Percentiles rank a stretch among this genome's conserved stretches.
phyloP scores from a whole-genome alignment of 2,329 filamentous ascomycete species.

The Fusarium chlamydosporum region DNA sequence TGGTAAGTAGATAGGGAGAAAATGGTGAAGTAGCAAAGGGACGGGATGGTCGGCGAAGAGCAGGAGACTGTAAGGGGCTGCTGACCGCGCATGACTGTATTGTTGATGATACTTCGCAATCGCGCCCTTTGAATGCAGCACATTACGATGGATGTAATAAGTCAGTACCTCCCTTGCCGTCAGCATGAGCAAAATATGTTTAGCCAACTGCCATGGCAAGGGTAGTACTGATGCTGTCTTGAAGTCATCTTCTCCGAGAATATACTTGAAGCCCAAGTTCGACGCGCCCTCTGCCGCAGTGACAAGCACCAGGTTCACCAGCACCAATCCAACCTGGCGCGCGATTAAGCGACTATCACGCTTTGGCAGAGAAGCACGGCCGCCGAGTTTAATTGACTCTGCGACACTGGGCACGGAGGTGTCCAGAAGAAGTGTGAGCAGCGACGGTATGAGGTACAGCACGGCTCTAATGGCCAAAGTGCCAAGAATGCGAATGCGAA shows the following conservation, averaged over 20 bases:
- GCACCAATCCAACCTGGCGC: slow-evolving; percentile 58
- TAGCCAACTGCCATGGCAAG: slow-evolving; percentile 67
- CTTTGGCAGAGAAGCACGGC: slow-evolving; percentile 63
- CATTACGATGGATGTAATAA: slow-evolving; percentile 80
- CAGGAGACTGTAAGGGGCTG: slow-evolving; percentile 72
- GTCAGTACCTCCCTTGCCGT: slow-evolving; percentile 70
- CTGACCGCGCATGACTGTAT: slow-evolving; percentile 67
- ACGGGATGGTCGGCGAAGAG: slow-evolving; percentile 78
- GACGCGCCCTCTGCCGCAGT: slow-evolving; percentile 61
- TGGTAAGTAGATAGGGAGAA: slow-evolving; percentile 76
- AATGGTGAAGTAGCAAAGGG: slow-evolving; percentile 72
- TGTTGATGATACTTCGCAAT: slow-evolving; percentile 60
- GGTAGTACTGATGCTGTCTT: slow-evolving; percentile 64
- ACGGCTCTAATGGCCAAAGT: slow-evolving; percentile 75
- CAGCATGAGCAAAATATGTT: slow-evolving; percentile 63
- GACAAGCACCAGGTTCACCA: slow-evolving; percentile 62
- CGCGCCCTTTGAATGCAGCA: slow-evolving; percentile 70
- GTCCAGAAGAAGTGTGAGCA: slow-evolving; percentile 81
- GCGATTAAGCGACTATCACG: slow-evolving; percentile 56
- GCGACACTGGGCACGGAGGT: slow-evolving; percentile 76
- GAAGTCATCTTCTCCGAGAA: slow-evolving; percentile 61
- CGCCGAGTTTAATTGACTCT: slow-evolving; percentile 77
- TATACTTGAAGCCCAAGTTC: slow-evolving; percentile 55
- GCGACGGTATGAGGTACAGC: slow-evolving; percentile 80
- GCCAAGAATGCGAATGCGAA: slow-evolving; percentile 81